Evolutionary conservation across 305 asterid species (phyloP), one percentile per base, ranked within the genome.

Genomic region (Fraxinus nigra): DNA sequence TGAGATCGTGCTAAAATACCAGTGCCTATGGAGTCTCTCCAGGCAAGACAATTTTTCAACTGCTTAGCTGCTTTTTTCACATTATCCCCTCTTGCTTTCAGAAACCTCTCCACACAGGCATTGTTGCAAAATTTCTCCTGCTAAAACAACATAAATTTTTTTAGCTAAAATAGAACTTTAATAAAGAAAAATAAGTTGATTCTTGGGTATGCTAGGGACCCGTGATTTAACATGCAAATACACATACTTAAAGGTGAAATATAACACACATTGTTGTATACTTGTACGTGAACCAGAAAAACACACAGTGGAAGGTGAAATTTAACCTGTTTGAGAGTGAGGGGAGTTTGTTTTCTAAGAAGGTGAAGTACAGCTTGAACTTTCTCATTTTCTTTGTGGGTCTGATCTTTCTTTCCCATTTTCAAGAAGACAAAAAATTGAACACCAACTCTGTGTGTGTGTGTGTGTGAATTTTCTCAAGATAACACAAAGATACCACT

Each of bases 61-160:
- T 91, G 97, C 86, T 94, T 95, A 20, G 94, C 92, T 81, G 99
- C 90, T 89, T 92, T 95, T 90, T 95, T 95, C 83, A 91, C 97
- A 84, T 35, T 89, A 32, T 94, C 96, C 3, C 97, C 96, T 89
- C 89, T 95, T 7, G 88, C 88, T 86, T 89, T 92, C 86, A 95
- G 78, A 82, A 95, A 94, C 75, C 99, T 88, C 90, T 90, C 95
- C 30, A 95, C 93, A 84, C 99, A 94, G 35, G 78, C 92, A 80
- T 65, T 82, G 78, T 80, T 93, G 87, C 98, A 94, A 73, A 87
- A 91, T 80, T 94, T 94, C 89, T 95, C 99, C 99, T 95, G 93
- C 83, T 46, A 78, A n/a, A 56, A 20, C 35, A 33, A 32, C 78
- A 61, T 59, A 38, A 38, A 1, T 37, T 8, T 38, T 38, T 38